phyloP scores from a whole-genome alignment of 352 stramenopile genomes.

The Globisporangium radiosum region DNA sequence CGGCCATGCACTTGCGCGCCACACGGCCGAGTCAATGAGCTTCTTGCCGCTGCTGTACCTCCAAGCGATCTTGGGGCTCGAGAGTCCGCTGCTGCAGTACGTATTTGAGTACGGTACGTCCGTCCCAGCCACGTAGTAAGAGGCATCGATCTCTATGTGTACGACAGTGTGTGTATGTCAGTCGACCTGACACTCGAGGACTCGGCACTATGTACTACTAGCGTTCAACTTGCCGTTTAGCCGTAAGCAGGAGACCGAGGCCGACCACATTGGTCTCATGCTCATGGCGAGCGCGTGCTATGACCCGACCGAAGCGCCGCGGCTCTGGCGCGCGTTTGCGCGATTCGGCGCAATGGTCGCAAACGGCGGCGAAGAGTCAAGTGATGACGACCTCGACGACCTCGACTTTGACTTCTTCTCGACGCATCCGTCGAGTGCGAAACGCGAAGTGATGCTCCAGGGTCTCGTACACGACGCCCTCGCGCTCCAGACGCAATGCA shows the following conservation, averaged over 20 bases:
- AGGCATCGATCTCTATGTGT: too few relatives aligned
- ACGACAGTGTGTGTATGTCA: background rate
- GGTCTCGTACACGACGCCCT: constrained; percentile 35
- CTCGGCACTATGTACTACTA: constrained; percentile 3
- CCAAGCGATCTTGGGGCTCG: constrained; percentile 35
- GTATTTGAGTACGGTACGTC: constrained; percentile 49
- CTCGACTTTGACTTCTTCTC: constrained; percentile 47
- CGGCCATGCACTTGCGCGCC: constrained; percentile 49
- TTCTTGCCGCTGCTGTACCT: constrained; percentile 45
- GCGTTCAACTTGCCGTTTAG: constrained; percentile 61
- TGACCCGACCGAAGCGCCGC: constrained; percentile 44
- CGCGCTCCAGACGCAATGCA: constrained; percentile 31
- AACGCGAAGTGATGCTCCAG: constrained; percentile 40
- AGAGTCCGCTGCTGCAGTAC: constrained; percentile 59
- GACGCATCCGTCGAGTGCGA: constrained; percentile 59
- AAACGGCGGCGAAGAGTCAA: constrained; percentile 13
- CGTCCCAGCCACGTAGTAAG: background rate
- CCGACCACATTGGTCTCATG: constrained; percentile 76
- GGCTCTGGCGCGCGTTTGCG: constrained; percentile 39
- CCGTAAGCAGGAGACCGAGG: constrained; percentile 51
- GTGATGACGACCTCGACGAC: constrained; percentile 17
- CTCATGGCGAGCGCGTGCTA: constrained; percentile 69
- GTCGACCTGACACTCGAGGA: background rate
- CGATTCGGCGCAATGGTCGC: constrained; percentile 17
- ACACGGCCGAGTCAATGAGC: constrained; percentile 58